Evolutionary conservation across 78 protist species (phyloP), one percentile per base, ranked within the genome.

Genomic region (Salpingoeca rosetta): DNA sequence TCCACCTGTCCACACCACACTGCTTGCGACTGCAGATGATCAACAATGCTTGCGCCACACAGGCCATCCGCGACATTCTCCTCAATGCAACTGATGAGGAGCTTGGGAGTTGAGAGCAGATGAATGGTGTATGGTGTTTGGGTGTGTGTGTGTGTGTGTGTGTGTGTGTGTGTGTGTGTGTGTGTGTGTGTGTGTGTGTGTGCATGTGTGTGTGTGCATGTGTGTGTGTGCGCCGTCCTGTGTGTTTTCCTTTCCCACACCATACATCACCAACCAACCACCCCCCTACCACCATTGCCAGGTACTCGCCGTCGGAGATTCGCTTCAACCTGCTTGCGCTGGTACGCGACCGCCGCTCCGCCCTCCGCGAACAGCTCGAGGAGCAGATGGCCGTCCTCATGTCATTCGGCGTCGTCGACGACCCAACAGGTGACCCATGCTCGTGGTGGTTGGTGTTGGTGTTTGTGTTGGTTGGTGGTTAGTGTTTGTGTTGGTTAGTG

Each of bases 31-130:
- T 3, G 7, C 85, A 91, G 88, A 87, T 95, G 31, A 92, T 97
- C 87, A 84, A 87, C 65, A 96, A 97, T 87, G 97, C 98, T 22
- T 97, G 99, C 84, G 98, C 99, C 22, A 96, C 99, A n/a, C 99
- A 97, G 84, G 99, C 99, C n/a, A 94, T 97, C 74, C 84, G 96
- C n/a, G 86, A 94, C 35, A 90, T 97, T 44, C 86, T 97, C 10
- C 41, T 97, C 74, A 97, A 97, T 90, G 31, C 41, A 0, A 31
- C 74, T 7, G 89, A 83, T 41, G 81, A 95, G 36, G 96, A 93
- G 35, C 25, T 96, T 7, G 98, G 98, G n/a, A n/a, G n/a, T n/a
- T n/a, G n/a, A n/a, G n/a, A n/a, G n/a, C n/a, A n/a, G n/a, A n/a
- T n/a, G n/a, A n/a, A n/a, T n/a, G n/a, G n/a, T n/a, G n/a, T n/a